Conservation (phyloP, 108 stramenopile genomes). For the Nannochloropsis gaditana region DNA sequence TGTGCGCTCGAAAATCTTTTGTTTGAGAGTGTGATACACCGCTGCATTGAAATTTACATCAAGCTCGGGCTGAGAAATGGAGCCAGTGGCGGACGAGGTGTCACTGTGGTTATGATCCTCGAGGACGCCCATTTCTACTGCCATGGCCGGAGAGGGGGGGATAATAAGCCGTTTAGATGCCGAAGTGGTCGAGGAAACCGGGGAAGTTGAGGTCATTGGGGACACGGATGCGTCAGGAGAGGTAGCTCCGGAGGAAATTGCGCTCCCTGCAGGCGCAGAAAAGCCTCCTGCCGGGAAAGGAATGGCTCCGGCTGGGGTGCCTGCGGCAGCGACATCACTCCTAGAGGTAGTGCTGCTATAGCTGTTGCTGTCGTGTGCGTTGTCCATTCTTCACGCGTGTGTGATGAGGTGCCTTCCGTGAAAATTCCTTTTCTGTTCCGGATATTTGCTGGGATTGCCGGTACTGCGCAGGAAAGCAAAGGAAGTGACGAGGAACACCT, state of each 20-base stretch:
- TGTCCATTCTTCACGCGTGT: not conserved
- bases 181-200: not conserved
- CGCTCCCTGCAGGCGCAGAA: not conserved
- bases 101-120: not conserved
- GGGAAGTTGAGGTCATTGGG: not conserved
- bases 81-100: not conserved
- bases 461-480: too few species aligned
- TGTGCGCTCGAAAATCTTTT: not conserved
- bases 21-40: not conserved
- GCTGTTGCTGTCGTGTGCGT: not conserved
- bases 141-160: not conserved
- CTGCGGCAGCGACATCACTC: not conserved
- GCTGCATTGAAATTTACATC: constrained; percentile 6
- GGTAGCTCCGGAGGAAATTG: too few species aligned
- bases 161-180: not conserved
- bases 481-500: too few species aligned
- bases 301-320: not conserved
- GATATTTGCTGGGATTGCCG: too few species aligned
- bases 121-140: not conserved
- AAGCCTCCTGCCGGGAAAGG: not conserved
- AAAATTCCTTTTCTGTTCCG: too few species aligned
- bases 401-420: too few species aligned
- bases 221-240: not conserved
- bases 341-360: not conserved
- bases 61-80: constrained; percentile 11